Percentiles rank a stretch among this genome's conserved stretches.
phyloP scores from a whole-genome alignment of 768 basidiomycete species.

The Russula lepida region DNA sequence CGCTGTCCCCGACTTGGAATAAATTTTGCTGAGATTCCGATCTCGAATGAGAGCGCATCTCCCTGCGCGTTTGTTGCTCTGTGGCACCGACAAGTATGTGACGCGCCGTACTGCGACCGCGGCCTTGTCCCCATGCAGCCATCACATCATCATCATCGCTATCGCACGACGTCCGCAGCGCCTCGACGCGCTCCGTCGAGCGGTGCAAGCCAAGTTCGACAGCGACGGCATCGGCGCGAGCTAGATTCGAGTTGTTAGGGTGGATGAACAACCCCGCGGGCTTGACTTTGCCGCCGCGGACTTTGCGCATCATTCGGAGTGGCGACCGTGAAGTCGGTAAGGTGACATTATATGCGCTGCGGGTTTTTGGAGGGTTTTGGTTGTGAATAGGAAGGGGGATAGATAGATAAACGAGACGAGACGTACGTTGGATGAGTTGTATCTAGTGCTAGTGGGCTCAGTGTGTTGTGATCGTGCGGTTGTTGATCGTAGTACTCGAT shows the following conservation, averaged over 20 bases:
- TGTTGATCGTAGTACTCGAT: constrained; percentile 39
- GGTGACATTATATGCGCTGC: constrained; percentile 1
- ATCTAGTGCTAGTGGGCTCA: background rate
- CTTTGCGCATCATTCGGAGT: constrained; percentile 22
- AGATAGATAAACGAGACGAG: no score
- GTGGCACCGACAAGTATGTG: constrained; percentile 30
- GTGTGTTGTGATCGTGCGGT: constrained; percentile 10
- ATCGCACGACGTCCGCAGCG: constrained; percentile 30
- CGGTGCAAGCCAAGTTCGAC: constrained; percentile 43
- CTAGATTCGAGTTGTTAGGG: constrained; percentile 52
- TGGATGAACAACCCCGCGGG: constrained; percentile 47
- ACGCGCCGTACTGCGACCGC: constrained; percentile 43
- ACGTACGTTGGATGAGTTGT: constrained; percentile 12
- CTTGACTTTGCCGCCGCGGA: constrained; percentile 43
- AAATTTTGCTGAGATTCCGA: constrained; percentile 12
- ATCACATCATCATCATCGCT: constrained; percentile 22
- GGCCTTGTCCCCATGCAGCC: constrained; percentile 40
- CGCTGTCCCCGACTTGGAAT: constrained; percentile 17
- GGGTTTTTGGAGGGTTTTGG: background rate
- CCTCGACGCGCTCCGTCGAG: constrained; percentile 41
- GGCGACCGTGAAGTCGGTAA: background rate
- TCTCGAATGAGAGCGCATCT: background rate
- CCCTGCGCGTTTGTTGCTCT: constrained; percentile 3
- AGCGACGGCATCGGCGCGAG: constrained; percentile 57
- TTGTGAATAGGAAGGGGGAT: background rate